Percentiles rank a stretch among this genome's conserved stretches.
These are phyloP conservation scores for Diaporthe eres DNA, from an alignment of 2,329 filamentous ascomycete species.

Conservation along the genomic window DNA sequence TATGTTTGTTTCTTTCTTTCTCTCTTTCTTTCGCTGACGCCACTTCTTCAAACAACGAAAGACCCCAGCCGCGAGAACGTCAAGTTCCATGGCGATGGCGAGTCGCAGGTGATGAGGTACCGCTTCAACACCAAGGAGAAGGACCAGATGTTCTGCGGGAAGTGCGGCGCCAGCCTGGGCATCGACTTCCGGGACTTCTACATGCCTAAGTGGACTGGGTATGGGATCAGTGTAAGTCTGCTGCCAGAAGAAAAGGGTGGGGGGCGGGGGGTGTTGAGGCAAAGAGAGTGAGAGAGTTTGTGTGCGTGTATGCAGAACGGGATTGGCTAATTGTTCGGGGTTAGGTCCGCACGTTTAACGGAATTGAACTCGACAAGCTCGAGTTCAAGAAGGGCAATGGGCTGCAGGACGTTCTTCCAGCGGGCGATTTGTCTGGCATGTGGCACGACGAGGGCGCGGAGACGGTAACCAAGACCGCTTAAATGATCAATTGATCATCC, in stretches of 20 bases:
- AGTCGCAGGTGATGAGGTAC: slow-evolving; percentile 53
- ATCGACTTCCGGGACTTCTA: slow-evolving; percentile 58
- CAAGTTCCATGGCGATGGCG: slow-evolving; percentile 59
- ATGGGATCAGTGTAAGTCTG: slow-evolving; percentile 60
- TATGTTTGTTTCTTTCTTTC: not conserved
- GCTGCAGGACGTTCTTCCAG: slow-evolving; percentile 50
- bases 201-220: slow-evolving; percentile 48
- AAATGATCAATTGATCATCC: not conserved
- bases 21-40: not conserved
- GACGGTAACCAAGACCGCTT: slow-evolving; percentile 16
- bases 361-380: slow-evolving; percentile 56
- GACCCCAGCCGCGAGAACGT: slow-evolving; percentile 58
- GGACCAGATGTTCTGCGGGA: slow-evolving; percentile 64
- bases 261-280: not conserved
- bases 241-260: not conserved
- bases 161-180: slow-evolving; percentile 61
- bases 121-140: slow-evolving; percentile 63
- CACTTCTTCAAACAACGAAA: slow-evolving; percentile 40
- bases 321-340: not conserved
- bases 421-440: slow-evolving; percentile 55
- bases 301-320: not conserved
- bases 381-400: slow-evolving; percentile 56
- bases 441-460: slow-evolving; percentile 44
- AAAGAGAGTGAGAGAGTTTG: not conserved
- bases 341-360: slow-evolving; percentile 58